Percentiles rank a stretch among this genome's conserved stretches.
phyloP scores from a whole-genome alignment of 1,139 yeast species.

The Zygoascus sp. region DNA sequence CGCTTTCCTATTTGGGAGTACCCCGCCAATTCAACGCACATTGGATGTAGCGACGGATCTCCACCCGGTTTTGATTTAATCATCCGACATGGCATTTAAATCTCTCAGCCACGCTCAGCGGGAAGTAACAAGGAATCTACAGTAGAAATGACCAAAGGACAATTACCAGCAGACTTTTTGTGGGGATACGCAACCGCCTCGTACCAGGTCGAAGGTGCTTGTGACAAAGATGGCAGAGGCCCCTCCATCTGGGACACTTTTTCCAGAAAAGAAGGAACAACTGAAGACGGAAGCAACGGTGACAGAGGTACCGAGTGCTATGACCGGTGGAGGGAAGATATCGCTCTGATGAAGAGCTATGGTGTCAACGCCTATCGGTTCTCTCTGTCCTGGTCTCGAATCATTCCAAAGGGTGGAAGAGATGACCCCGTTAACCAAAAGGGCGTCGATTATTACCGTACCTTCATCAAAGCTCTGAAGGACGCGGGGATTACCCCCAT shows the following conservation, averaged over 20 bases:
- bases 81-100: too few relatives aligned
- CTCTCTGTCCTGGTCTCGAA: constrained; percentile 13
- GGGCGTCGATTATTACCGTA: constrained; percentile 36
- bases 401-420: constrained; percentile 27
- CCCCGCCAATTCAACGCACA: too few relatives aligned
- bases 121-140: neutral
- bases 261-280: neutral
- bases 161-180: constrained; percentile 14
- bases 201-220: constrained; percentile 37
- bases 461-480: constrained; percentile 32
- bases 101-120: neutral
- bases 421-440: constrained; percentile 32
- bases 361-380: constrained; percentile 11
- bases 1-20: neutral
- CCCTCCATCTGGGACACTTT: constrained; percentile 21
- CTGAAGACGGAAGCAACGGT: constrained; percentile 26
- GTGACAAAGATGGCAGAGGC: constrained; percentile 33
- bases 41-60: too few relatives aligned
- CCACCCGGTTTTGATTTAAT: too few relatives aligned
- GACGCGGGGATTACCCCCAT: constrained; percentile 34
- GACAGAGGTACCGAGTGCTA: constrained; percentile 4
- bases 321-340: constrained; percentile 11
- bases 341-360: constrained; percentile 1
- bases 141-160: neutral
- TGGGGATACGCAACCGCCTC: constrained; percentile 22